Conservation (phyloP, 148 eudicot genomes). For the Vaccinium macrocarpon region DNA sequence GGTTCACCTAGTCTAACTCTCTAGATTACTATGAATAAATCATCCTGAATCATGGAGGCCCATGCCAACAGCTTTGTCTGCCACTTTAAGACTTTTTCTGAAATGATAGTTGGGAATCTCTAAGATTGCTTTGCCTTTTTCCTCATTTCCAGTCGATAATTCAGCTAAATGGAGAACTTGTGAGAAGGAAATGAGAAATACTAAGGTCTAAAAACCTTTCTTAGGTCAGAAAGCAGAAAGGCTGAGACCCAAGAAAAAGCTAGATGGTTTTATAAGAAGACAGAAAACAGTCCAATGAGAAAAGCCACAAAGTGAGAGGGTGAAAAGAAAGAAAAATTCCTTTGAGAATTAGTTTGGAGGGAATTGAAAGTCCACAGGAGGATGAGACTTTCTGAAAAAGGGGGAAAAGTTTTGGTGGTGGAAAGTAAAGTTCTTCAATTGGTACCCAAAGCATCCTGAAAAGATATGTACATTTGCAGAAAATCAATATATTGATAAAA, state of each 20-base stretch:
- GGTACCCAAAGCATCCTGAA: neutral
- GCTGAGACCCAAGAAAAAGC: neutral
- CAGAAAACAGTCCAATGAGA: neutral
- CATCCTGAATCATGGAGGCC: neutral
- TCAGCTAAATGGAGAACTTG: neutral
- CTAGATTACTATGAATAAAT: neutral
- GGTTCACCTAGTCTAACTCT: neutral
- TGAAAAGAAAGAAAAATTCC: neutral
- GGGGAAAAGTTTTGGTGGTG: neutral
- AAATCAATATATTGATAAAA: neutral
- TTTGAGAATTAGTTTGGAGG: neutral
- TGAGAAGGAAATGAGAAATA: neutral
- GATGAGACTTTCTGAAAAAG: neutral
- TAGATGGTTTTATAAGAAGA: neutral
- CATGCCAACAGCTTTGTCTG: slow-evolving; percentile 10
- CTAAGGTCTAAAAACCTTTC: neutral
- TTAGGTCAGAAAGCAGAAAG: neutral
- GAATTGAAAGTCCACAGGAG: neutral
- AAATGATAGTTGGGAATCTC: slow-evolving; percentile 6
- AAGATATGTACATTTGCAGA: neutral
- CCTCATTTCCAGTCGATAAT: neutral
- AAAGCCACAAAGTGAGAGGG: neutral
- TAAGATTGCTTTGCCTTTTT: slow-evolving; percentile 1
- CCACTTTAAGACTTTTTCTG: neutral
- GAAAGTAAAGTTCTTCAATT: neutral